Conservation (phyloP, 2,329 filamentous ascomycete genomes). For the Botrytis elliptica region DNA sequence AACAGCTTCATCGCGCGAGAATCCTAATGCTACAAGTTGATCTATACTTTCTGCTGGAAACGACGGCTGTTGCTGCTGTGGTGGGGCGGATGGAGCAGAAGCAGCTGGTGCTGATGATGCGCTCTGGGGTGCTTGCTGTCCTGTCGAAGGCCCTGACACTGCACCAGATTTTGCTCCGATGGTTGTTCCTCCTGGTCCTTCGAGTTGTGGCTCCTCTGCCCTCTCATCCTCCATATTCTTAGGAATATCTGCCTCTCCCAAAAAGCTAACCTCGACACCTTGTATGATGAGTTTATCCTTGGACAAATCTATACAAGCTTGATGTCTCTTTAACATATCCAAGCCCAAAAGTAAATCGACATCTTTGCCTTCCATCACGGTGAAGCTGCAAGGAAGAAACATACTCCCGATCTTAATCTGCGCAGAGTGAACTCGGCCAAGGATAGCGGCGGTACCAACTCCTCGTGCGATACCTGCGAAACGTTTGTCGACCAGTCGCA, state of each 20-base stretch:
- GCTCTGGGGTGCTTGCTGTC: conserved; percentile 30
- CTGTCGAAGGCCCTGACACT: conserved; percentile 50
- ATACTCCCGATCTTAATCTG: conserved; percentile 89
- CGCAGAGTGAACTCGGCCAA: conserved; percentile 91
- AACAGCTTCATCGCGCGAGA: conserved; percentile 72
- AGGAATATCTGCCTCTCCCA: conserved; percentile 93
- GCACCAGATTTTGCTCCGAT: conserved; percentile 83
- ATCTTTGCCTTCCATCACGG: conserved; percentile 98
- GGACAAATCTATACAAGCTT: conserved; percentile 85
- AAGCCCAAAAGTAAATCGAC: conserved; percentile 90
- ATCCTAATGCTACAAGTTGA: conserved; percentile 74
- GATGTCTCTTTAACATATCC: conserved; percentile 96
- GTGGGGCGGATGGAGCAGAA: conserved; percentile 22
- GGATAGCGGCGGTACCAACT: conserved; percentile 90
- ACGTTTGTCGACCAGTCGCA: conserved; percentile 89
- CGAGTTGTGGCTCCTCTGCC: conserved; percentile 77
- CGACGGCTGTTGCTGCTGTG: conserved; percentile 31
- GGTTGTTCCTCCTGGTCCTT: conserved; percentile 82
- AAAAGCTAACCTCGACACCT: conserved; percentile 81
- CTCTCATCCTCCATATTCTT: conserved; percentile 72
- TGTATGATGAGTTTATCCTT: conserved; percentile 86
- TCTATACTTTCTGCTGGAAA: conserved; percentile 65
- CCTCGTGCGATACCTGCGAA: conserved; percentile 91
- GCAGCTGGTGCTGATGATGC: conserved; percentile 15
- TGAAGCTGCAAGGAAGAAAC: conserved; percentile 91